phyloP scores from a whole-genome alignment of 2,329 filamentous ascomycete species.

The Botryosphaeria dothidea region DNA sequence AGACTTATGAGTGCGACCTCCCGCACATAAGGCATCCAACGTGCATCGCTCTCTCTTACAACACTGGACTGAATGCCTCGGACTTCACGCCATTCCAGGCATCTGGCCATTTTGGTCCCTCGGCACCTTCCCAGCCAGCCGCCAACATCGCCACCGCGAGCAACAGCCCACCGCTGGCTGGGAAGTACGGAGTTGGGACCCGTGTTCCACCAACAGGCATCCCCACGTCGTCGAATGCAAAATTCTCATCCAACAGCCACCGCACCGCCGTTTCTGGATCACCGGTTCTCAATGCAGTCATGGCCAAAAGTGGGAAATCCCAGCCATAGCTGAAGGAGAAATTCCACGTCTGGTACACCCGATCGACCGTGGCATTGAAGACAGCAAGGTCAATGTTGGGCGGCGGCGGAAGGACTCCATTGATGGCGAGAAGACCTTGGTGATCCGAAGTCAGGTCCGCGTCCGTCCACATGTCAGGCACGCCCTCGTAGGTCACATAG shows the following conservation, averaged over 20 bases:
- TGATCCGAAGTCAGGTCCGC: constrained; percentile 33
- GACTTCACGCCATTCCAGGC: constrained; percentile 48
- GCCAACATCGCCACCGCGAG: constrained; percentile 59
- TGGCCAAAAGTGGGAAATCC: constrained; percentile 36
- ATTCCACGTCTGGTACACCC: constrained; percentile 37
- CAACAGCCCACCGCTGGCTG: constrained; percentile 51
- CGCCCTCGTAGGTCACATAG: constrained; percentile 58
- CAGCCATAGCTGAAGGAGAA: constrained; percentile 37
- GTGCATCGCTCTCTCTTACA: constrained; percentile 22
- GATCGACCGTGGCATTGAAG: constrained; percentile 32
- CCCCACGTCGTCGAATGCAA: constrained; percentile 58
- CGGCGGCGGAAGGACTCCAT: constrained; percentile 34
- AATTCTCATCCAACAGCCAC: constrained; percentile 51
- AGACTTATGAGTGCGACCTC: neutral
- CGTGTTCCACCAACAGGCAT: constrained; percentile 55
- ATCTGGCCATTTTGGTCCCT: constrained; percentile 49
- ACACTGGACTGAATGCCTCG: constrained; percentile 48
- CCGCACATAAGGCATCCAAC: constrained; percentile 6
- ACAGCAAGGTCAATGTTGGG: constrained; percentile 29
- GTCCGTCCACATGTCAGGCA: constrained; percentile 38
- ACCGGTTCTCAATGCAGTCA: constrained; percentile 32
- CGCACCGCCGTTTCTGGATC: constrained; percentile 32
- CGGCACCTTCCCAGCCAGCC: constrained; percentile 55
- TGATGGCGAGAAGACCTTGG: constrained; percentile 32
- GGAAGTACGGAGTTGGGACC: constrained; percentile 61